Percentiles rank a stretch among this genome's conserved stretches.
Evolutionary conservation across 2,329 filamentous ascomycete species (phyloP).

Genomic region (Aspergillus ibericus): DNA sequence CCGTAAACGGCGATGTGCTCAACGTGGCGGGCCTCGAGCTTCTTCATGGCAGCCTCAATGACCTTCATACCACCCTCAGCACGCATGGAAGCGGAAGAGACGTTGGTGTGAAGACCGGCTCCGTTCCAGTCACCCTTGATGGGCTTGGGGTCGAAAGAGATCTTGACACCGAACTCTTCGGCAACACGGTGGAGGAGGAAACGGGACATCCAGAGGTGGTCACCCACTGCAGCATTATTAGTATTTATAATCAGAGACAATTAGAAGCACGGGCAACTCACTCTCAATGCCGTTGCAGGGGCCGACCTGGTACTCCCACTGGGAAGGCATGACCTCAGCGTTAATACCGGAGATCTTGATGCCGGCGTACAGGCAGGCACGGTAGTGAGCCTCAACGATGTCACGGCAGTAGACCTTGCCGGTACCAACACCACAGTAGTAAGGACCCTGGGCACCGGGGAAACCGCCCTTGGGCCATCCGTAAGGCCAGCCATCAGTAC

Average conservation of each 20-base stretch:
- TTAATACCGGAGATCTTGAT: conserved; percentile 98
- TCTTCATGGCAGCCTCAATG: conserved; percentile 85
- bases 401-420: conserved; percentile 98
- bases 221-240: conserved; percentile 65
- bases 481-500: conserved; percentile 81
- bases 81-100: conserved; percentile 86
- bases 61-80: conserved; percentile 90
- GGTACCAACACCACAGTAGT: conserved; percentile 97
- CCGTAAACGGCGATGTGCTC: conserved; percentile 94
- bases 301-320: conserved; percentile 98
- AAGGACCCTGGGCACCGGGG: conserved; percentile 89
- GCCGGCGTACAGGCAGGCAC: conserved; percentile 82
- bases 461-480: conserved; percentile 87
- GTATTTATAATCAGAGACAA: conserved; percentile 14
- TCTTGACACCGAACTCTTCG: conserved; percentile 95
- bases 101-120: conserved; percentile 90
- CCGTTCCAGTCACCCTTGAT: conserved; percentile 97
- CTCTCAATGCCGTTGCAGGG: conserved; percentile 83
- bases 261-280: conserved; percentile 48
- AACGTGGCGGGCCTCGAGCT: conserved; percentile 72
- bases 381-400: conserved; percentile 94
- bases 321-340: conserved; percentile 96
- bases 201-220: conserved; percentile 92
- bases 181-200: conserved; percentile 88
- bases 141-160: conserved; percentile 94